Percentiles rank a stretch among this genome's conserved stretches.
phyloP scores from a whole-genome alignment of 768 basidiomycete species.

The Lentinula edodes region DNA sequence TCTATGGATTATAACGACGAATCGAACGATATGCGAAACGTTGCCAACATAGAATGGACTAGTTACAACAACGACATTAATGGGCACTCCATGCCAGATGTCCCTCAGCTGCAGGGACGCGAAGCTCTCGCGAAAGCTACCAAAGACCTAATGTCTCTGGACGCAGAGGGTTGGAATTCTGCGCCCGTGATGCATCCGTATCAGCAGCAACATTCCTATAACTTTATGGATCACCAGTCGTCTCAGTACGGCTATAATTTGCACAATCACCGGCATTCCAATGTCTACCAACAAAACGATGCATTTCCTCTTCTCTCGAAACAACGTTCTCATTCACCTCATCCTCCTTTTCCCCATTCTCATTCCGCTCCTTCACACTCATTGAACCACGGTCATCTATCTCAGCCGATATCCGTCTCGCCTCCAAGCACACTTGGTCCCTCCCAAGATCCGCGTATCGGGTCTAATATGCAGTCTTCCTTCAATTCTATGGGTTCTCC shows the following conservation, averaged over 20 bases:
- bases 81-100: constrained; percentile 38
- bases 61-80: constrained; percentile 28
- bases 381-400: constrained; percentile 8
- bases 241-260: constrained; percentile 11
- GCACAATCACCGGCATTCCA: constrained; percentile 12
- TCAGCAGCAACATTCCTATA: constrained; percentile 12
- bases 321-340: constrained; percentile 9
- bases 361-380: constrained; percentile 3
- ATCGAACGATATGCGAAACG: constrained; percentile 27
- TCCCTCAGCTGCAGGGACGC: constrained; percentile 38
- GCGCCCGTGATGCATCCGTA: constrained; percentile 15
- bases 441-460: constrained; percentile 11
- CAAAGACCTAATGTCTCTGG: constrained; percentile 77
- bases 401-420: constrained; percentile 7
- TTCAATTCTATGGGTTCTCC: constrained; percentile 13
- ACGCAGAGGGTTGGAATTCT: constrained; percentile 35
- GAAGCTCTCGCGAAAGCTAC: constrained; percentile 74
- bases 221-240: constrained; percentile 17
- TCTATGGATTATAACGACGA: constrained; percentile 37
- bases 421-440: constrained; percentile 11
- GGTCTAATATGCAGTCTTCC: constrained; percentile 13
- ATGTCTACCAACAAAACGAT: constrained; percentile 16
- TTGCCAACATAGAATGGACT: constrained; percentile 41
- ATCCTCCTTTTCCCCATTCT: constrained; percentile 1
- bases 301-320: constrained; percentile 11